Evolutionary conservation across 1,139 yeast species (phyloP), one percentile per base, ranked within the genome.

Genomic region (Candida mesenterica): DNA sequence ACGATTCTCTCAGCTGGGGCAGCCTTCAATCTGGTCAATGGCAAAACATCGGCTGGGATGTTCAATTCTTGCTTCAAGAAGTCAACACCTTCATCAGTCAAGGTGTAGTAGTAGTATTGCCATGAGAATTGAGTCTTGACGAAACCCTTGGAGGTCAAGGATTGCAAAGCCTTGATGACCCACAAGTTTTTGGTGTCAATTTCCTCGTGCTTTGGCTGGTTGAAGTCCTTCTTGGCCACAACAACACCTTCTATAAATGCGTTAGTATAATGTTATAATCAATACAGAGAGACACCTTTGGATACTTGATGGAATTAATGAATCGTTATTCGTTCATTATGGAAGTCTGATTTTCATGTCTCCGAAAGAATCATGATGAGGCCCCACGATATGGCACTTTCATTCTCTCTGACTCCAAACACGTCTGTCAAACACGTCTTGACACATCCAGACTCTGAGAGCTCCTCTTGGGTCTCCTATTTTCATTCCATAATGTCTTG

Each of bases 41-140:
- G 99, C 71, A 90, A 94, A 73, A 92, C 85, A 75, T 90, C 96
- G 72, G 85, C 94, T 75, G 98, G 98, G 64, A 92, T 83, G 83
- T 90, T 90, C 74, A 92, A 85, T 87, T 90, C 95, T 68, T 86
- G 88, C 79, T 97, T 87, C 71, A 92, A 86, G 86, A 79, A 92
- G 68, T 89, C 96, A 55, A 94, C 94, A 82, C 99, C 99, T 76
- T 87, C 96, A 71, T 94, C 97, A 68, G 97, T 92, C 72, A 94
- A 87, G 80, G 98, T 89, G 95, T 94, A 94, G 96, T 92, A 94
- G 80, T 92, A 94, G 83, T 88, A 88, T 85, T 90, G 97, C 99
- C 99, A 92, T 64, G 98, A 92, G 85, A 92, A 92, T 77, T 90
- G 97, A 63, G 99, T 92, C 87, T 90, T 89, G 75, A 92, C 97